These are phyloP conservation scores for Suillus occidentalis DNA, from an alignment of 768 basidiomycete species.

Conservation along the genomic window DNA sequence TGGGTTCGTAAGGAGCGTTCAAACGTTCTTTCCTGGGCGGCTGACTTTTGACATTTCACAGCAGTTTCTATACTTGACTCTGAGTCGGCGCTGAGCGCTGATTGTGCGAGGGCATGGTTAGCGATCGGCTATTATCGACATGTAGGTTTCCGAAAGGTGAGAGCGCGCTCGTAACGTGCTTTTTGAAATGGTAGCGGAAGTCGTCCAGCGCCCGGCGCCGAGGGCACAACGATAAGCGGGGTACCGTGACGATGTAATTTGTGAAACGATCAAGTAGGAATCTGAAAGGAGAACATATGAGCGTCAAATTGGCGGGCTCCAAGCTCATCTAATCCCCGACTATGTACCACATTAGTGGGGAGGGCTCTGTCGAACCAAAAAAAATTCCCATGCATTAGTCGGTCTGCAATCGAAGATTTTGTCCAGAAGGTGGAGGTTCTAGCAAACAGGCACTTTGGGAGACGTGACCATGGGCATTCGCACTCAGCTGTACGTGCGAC, in stretches of 20 bases:
- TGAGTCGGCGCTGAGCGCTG: not conserved
- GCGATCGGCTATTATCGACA: not conserved
- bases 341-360: too few species aligned
- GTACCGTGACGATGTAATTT: not conserved
- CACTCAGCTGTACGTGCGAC: slow-evolving; percentile 30
- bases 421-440: slow-evolving; percentile 49
- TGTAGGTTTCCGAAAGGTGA: not conserved
- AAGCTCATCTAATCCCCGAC: not conserved
- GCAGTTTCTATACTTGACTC: not conserved
- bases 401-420: slow-evolving; percentile 34
- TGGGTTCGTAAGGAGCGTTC: slow-evolving; percentile 88
- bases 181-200: not conserved
- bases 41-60: not conserved
- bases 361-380: too few species aligned
- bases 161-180: not conserved
- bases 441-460: slow-evolving; percentile 38
- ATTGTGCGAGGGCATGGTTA: not conserved
- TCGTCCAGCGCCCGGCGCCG: not conserved
- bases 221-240: not conserved
- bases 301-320: not conserved
- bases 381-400: too few species aligned
- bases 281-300: not conserved
- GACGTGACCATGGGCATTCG: not conserved
- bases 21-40: slow-evolving; percentile 37
- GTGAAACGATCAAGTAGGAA: not conserved